Evolutionary conservation across 2,329 filamentous ascomycete genomes (phyloP).

Genomic region (Aureobasidium sp.): DNA sequence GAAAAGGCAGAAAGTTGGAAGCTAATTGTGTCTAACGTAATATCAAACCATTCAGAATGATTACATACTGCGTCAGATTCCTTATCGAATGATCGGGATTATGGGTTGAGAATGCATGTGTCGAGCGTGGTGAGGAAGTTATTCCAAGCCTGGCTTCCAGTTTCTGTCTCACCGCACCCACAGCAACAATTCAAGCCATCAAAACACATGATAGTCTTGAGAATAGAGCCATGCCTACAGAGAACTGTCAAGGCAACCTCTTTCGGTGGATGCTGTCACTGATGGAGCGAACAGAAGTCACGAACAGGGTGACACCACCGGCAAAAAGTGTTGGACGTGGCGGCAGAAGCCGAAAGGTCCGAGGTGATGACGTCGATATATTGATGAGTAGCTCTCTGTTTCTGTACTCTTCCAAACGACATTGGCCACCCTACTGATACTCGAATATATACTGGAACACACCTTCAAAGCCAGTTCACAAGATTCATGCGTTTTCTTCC

Average conservation of each 20-base stretch:
- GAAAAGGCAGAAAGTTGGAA: not conserved
- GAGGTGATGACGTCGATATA: not conserved
- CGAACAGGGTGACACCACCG: not conserved
- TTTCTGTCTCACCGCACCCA: not conserved
- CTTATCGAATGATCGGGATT: too few relatives aligned
- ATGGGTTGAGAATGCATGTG: too few relatives aligned
- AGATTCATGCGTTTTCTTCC: conserved; percentile 42
- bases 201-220: not conserved
- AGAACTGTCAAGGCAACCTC: not conserved
- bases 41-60: not conserved
- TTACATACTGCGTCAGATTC: too few relatives aligned
- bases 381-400: not conserved
- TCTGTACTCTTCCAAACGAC: not conserved
- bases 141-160: too few relatives aligned
- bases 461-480: not conserved
- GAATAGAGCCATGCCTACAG: not conserved
- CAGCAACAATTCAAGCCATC: not conserved
- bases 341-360: not conserved
- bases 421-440: not conserved
- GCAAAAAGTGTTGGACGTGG: not conserved
- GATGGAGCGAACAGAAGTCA: not conserved
- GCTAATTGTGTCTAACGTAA: not conserved
- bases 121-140: too few relatives aligned
- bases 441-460: not conserved
- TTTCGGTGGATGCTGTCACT: not conserved